A percentile compares a stretch with the other conserved stretches of the same genome.
Evolutionary conservation across 352 stramenopile species (phyloP).

Genomic region (Phytopythium delawarense): DNA sequence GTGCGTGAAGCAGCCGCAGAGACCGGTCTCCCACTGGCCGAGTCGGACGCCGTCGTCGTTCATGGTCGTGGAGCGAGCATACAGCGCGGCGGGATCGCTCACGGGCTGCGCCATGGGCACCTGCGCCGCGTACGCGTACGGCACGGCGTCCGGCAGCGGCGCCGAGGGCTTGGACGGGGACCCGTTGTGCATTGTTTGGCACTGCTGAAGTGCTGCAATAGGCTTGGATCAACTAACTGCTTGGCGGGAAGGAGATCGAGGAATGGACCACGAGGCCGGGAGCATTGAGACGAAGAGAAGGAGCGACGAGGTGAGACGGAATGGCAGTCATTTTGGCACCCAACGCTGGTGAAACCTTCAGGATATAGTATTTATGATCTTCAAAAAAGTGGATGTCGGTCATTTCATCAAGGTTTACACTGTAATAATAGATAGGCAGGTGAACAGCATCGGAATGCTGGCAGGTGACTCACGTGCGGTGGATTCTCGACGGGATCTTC

Average conservation of each 20-base stretch:
- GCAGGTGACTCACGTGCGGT: too few relatives aligned
- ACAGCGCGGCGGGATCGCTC: neutral
- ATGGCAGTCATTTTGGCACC: neutral
- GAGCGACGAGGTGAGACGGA: too few relatives aligned
- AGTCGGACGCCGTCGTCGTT: constrained; percentile 19
- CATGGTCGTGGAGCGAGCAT: constrained; percentile 1
- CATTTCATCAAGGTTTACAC: too few relatives aligned
- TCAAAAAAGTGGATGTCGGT: neutral
- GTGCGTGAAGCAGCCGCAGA: constrained; percentile 43
- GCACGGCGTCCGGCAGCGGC: neutral
- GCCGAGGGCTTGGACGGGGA: constrained; percentile 1
- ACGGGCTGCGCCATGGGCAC: constrained; percentile 1
- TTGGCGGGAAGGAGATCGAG: neutral
- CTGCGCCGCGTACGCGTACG: neutral
- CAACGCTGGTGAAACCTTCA: neutral
- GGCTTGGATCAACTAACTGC: neutral
- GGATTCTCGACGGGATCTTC: too few relatives aligned
- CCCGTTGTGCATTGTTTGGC: neutral
- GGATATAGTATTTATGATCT: neutral
- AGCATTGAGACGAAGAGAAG: too few relatives aligned
- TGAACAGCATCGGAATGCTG: too few relatives aligned
- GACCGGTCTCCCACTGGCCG: constrained; percentile 27
- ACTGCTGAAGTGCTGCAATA: constrained; percentile 23
- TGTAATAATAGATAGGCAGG: too few relatives aligned
- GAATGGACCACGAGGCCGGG: too few relatives aligned